phyloP scores from a whole-genome alignment of 202 grass and related monocot genomes.

The Zoysia matrella region DNA sequence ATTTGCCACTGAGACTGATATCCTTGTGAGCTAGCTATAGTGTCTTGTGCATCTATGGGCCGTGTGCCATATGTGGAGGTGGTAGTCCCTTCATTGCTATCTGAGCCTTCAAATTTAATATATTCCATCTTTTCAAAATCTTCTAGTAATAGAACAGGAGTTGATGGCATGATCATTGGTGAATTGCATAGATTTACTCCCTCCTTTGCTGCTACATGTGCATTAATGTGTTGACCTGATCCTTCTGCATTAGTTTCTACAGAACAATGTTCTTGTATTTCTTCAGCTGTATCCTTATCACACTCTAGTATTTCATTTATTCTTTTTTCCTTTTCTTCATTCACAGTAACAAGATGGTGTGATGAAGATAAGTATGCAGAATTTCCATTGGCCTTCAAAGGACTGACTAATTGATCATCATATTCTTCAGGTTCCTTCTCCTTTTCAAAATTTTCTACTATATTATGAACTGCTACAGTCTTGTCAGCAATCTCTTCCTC shows the following conservation, averaged over 20 bases:
- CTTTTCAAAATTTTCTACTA: slow-evolving; percentile 12
- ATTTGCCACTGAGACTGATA: slow-evolving; percentile 24
- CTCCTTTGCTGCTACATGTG: neutral
- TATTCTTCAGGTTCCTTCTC: slow-evolving; percentile 14
- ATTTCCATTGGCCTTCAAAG: slow-evolving; percentile 18
- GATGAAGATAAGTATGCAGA: slow-evolving; percentile 28
- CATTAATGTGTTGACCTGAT: neutral
- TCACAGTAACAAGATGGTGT: slow-evolving; percentile 29
- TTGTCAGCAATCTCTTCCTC: slow-evolving; percentile 1
- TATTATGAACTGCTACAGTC: slow-evolving; percentile 24
- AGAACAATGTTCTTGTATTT: slow-evolving; percentile 14
- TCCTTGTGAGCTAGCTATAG: slow-evolving; percentile 19
- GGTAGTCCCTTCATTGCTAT: slow-evolving; percentile 28
- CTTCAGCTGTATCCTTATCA: slow-evolving; percentile 3
- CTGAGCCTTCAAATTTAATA: slow-evolving; percentile 8
- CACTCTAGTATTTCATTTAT: slow-evolving; percentile 10
- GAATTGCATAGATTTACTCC: slow-evolving; percentile 7
- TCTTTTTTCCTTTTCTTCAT: slow-evolving; percentile 34
- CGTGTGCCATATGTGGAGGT: slow-evolving; percentile 25
- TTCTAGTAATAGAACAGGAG: slow-evolving; percentile 29
- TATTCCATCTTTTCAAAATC: slow-evolving; percentile 30
- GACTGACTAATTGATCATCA: slow-evolving; percentile 12
- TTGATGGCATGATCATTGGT: slow-evolving; percentile 1
- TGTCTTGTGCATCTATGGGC: slow-evolving; percentile 31
- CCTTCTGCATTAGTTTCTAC: slow-evolving; percentile 2